Base-by-base conservation (phyloP, 805 yeast genomes). In the Tetrapisispora iriomotensis region DNA sequence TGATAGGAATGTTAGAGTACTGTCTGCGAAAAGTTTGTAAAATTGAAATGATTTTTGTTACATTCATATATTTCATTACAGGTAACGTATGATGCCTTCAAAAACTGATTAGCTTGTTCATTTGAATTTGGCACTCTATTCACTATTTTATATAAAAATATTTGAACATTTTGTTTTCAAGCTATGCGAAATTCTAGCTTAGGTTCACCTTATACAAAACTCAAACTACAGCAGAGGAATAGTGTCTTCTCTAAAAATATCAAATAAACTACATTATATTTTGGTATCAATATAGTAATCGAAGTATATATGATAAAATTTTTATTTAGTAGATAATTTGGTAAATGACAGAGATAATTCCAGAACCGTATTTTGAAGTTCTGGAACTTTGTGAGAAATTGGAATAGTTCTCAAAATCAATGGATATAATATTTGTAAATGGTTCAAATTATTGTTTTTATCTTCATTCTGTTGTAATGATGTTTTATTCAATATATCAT, bases 371-470 rank as follows among this genome's bases (percentile, higher is more conserved):
- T 48, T 40, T 37, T 60, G 63, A 8, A 57, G 37, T 8, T 55
- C 58, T n/a, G 47, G 45, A 8, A 56, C 49, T 29, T 56, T 56
- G 27, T 58, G 59, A 7, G 64, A 54, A 6, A 53, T 46, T 7
- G 63, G 64, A 12, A 60, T 60, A 3, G 62, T 51, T 35, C 52
- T 56, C 34, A 58, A 41, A 12, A 60, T 44, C 13, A 60, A 37
- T 8, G 64, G 61, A 36, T 56, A 54, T 14, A 60, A 41, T 10
- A 50, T 29, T 29, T 47, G 36, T 14, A 58, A 24, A 25, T 44
- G 39, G 31, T 45, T 40, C 7, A 50, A 30, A 14, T 43, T 41
- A 4, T 40, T 23, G 18, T 37, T 21, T 7, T 34, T 18, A 8
- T 34, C 26, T 3, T 14, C 20, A 8, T 30, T 26, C 10, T 29